A percentile compares a stretch with the other conserved stretches of the same genome.
These are phyloP conservation scores for Rickenella mellea DNA, from an alignment of 768 basidiomycete genomes.

Conservation along the genomic window DNA sequence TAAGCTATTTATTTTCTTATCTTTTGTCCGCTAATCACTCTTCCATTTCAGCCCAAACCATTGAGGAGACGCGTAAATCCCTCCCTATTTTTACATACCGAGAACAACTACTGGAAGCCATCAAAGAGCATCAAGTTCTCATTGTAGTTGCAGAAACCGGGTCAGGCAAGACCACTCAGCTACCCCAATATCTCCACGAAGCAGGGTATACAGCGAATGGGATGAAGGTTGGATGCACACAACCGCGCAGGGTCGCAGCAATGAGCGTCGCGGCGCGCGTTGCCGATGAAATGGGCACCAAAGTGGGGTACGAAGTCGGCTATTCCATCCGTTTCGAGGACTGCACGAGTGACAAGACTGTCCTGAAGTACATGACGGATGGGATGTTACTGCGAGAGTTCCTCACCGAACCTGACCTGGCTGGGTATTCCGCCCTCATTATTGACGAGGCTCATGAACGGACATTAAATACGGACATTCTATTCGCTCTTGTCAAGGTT, in stretches of 20 bases:
- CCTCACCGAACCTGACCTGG: constrained; percentile 93
- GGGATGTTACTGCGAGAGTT: constrained; percentile 98
- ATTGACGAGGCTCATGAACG: constrained; percentile 99
- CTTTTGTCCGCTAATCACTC: constrained; percentile 1
- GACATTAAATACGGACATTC: constrained; percentile 95
- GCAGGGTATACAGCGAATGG: constrained; percentile 89
- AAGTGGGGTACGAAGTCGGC: constrained; percentile 98
- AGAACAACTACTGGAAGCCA: constrained; percentile 79
- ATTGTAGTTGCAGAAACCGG: constrained; percentile 98
- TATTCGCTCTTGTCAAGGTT: constrained; percentile 98
- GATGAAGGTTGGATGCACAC: constrained; percentile 89
- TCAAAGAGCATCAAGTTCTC: constrained; percentile 86
- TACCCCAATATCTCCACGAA: constrained; percentile 97
- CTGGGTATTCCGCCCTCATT: constrained; percentile 88
- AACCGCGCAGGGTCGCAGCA: constrained; percentile 96
- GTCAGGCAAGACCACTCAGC: constrained; percentile 96
- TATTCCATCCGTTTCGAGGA: constrained; percentile 99
- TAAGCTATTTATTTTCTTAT: constrained; percentile 25
- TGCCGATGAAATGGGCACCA: constrained; percentile 95
- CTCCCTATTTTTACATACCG: constrained; percentile 89
- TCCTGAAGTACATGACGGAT: constrained; percentile 99
- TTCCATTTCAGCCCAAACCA: constrained; percentile 55
- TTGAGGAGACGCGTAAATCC: constrained; percentile 90
- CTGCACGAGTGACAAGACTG: constrained; percentile 98
- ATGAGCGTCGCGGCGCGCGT: constrained; percentile 99